Percentiles rank a stretch among this genome's conserved stretches.
Conservation (phyloP, 2,329 filamentous ascomycete species). For the Sordariomycetes sp. region DNA sequence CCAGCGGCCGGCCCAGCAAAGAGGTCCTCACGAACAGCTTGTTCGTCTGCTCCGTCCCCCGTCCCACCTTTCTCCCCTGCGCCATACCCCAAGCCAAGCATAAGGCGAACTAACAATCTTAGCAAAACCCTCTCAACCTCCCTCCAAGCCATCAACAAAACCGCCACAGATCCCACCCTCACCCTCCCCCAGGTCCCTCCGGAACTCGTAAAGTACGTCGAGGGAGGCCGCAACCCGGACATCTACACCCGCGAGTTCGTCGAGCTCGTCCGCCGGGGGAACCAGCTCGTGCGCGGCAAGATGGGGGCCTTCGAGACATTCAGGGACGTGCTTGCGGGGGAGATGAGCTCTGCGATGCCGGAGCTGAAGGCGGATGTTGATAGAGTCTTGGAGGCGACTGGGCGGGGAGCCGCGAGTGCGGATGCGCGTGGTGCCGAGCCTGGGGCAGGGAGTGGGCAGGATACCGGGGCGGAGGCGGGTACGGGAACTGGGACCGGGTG, state of each 20-base stretch:
- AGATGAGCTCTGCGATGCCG: slow-evolving; percentile 44
- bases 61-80: slow-evolving; percentile 3
- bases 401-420: slow-evolving; percentile 7
- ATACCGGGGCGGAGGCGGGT: not conserved
- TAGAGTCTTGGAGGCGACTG: slow-evolving; percentile 33
- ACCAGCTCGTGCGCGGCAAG: slow-evolving; percentile 56
- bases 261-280: slow-evolving; percentile 50
- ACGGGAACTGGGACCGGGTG: not conserved
- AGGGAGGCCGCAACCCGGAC: slow-evolving; percentile 59
- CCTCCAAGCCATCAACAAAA: slow-evolving; percentile 23
- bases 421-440: not conserved
- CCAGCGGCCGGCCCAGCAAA: slow-evolving; percentile 31
- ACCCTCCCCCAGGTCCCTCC: slow-evolving; percentile 40
- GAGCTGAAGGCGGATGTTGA: slow-evolving; percentile 42
- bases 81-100: no score
- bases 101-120: not conserved
- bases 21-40: slow-evolving; percentile 44
- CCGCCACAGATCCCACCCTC: slow-evolving; percentile 22
- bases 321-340: slow-evolving; percentile 45
- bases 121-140: slow-evolving; percentile 25
- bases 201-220: slow-evolving; percentile 55
- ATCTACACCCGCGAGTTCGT: slow-evolving; percentile 65
- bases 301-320: slow-evolving; percentile 45
- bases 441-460: not conserved
- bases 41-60: slow-evolving; percentile 12